phyloP scores from a whole-genome alignment of 148 eudicot species.

The Vaccinium macrocarpon region DNA sequence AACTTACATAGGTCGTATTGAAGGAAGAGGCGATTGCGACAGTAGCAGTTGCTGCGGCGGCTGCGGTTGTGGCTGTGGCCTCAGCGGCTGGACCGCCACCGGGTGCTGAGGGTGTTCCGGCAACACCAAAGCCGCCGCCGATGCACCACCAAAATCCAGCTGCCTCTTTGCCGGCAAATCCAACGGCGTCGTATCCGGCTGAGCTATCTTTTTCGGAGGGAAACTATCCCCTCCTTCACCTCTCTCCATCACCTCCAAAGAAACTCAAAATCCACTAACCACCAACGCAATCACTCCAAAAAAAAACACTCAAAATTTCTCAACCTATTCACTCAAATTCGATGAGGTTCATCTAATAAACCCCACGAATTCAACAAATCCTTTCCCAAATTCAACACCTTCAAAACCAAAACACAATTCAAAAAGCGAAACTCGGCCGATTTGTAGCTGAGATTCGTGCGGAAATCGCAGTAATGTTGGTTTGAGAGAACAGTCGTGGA shows the following conservation, averaged over 20 bases:
- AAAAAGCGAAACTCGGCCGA: neutral
- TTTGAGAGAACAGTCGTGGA: neutral
- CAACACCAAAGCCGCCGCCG: constrained; percentile 22
- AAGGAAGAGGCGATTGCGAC: constrained; percentile 37
- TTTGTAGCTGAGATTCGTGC: neutral
- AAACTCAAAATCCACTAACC: constrained; percentile 14
- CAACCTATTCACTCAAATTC: constrained; percentile 23
- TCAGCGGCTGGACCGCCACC: constrained; percentile 6
- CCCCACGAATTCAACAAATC: neutral
- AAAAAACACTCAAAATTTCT: neutral
- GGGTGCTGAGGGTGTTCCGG: constrained; percentile 34
- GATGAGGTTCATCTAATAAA: neutral
- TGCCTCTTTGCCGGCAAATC: constrained; percentile 69
- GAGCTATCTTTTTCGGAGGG: constrained; percentile 35
- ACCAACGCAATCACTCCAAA: neutral
- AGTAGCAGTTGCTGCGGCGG: constrained; percentile 20
- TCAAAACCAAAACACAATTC: neutral
- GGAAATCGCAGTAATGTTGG: constrained; percentile 11
- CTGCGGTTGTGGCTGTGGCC: constrained; percentile 15
- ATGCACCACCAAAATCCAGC: constrained; percentile 48
- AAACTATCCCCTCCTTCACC: constrained; percentile 44
- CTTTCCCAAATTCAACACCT: neutral
- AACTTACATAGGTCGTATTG: constrained; percentile 54
- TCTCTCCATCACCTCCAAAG: constrained; percentile 51
- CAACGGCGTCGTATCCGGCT: constrained; percentile 26